Base-by-base conservation (phyloP, 2,329 filamentous ascomycete species). In the Trichophyton simii region DNA sequence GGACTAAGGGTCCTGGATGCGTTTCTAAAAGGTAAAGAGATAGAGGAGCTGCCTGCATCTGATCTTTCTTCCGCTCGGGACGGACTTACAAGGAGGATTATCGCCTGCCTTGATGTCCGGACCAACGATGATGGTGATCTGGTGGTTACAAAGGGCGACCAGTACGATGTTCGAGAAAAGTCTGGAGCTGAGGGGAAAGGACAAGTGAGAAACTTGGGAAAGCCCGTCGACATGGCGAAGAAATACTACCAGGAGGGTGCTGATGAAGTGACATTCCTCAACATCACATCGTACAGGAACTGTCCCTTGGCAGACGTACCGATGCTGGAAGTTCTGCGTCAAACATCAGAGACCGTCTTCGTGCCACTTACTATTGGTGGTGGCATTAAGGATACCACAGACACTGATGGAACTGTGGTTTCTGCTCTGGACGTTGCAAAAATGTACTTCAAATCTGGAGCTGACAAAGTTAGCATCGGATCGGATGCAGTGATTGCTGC, bases 141-240 rank as follows among this genome's bases (percentile, higher is more conserved):
- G 8, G 94, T 99, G 0, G 94, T 99, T 42, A 99, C 94, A 13
- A 99, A 99, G 76, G 94, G 94, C 62, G 94, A 99, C 75, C 92
- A 97, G 74, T 99, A 99, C 77, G 94, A 99, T 70, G 94, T 99
- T 5, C 88, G 94, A 36, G 94, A 97, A 70, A 96, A 96, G 76
- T 79, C 79, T 22, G 79, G 77, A 13, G 79, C 79, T 62, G 80
- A 83, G 60, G 78, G 68, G 28, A 77, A 77, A 57, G 79, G 82
- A 20, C 73, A 82, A 67, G 91, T 99, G 41, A 86, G 94, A 65
- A 99, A 99, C 74, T 81, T 99, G 2, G 94, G 94, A 66, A 99
- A 99, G 76, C 94, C 94, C 1, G 91, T 99, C 57, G 91, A 96
- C 66, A 88, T 99, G 83, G 94, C 94, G 7, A 85, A 84, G 75